These are phyloP conservation scores for Mucuna pruriens DNA, from an alignment of 306 rosid genomes.

Conservation along the genomic window DNA sequence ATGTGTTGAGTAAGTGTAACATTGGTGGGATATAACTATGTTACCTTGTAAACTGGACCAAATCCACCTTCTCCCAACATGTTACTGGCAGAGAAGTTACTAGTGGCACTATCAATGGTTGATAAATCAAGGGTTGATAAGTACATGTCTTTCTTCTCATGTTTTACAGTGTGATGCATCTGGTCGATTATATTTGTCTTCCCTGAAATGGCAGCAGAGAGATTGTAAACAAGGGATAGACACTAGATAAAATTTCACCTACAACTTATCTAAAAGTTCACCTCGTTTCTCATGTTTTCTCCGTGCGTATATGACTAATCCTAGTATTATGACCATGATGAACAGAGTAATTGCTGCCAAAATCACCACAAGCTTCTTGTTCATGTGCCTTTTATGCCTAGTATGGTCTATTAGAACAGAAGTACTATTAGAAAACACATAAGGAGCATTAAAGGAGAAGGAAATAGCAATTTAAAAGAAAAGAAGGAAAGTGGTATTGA, in stretches of 20 bases:
- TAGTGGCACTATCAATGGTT: not conserved
- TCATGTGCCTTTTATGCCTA: not conserved
- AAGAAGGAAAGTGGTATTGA: not conserved
- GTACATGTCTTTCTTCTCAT: not conserved
- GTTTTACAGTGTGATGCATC: not conserved
- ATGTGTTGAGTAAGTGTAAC: not conserved
- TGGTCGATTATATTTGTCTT: not conserved
- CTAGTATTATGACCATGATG: not conserved
- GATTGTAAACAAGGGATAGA: not conserved
- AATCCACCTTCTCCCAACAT: conserved; percentile 16
- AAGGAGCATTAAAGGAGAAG: not conserved
- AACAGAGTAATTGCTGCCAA: not conserved
- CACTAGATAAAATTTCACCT: not conserved
- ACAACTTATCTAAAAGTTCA: not conserved
- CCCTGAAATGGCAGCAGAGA: conserved; percentile 2
- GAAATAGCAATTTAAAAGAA: not conserved
- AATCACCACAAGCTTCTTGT: not conserved
- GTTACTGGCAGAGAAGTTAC: not conserved
- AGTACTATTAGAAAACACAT: not conserved
- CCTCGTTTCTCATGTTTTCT: conserved; percentile 4
- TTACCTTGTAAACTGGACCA: conserved; percentile 32
- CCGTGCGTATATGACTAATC: not conserved
- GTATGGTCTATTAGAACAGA: not conserved
- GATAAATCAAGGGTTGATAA: conserved; percentile 6
- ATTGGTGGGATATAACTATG: not conserved